Evolutionary conservation across 371 early-diverging fungal genomes (phyloP).

Genomic region (Mortierella sp.): DNA sequence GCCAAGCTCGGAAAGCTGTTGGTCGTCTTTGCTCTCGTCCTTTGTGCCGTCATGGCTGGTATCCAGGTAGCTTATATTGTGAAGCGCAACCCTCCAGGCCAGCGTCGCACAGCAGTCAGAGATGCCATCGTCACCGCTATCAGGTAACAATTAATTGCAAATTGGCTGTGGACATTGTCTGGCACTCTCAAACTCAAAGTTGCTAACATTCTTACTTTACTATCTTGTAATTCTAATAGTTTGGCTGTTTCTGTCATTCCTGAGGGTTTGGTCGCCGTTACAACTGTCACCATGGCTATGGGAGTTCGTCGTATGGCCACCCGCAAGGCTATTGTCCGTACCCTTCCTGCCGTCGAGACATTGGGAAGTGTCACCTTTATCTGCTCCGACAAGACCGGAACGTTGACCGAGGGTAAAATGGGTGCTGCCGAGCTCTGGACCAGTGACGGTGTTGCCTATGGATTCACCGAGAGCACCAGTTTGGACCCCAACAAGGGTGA

Average conservation of each 20-base stretch:
- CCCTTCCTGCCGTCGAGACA: constrained; percentile 90
- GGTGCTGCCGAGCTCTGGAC: constrained; percentile 79
- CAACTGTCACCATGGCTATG: constrained; percentile 88
- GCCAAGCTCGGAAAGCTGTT: constrained; percentile 70
- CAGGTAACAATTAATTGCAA: constrained; percentile 43
- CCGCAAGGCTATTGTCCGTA: constrained; percentile 86
- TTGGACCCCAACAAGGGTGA: constrained; percentile 75
- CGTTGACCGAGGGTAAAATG: constrained; percentile 96
- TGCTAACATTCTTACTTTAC: not conserved
- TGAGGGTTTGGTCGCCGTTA: constrained; percentile 92
- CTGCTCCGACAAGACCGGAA: constrained; percentile 97
- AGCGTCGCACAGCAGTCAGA: constrained; percentile 62
- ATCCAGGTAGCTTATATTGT: constrained; percentile 78
- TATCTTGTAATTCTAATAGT: constrained; percentile 61
- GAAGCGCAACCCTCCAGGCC: not conserved
- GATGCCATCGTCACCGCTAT: constrained; percentile 66
- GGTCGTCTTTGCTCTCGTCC: constrained; percentile 68
- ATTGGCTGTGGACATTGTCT: not conserved
- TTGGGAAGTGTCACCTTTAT: constrained; percentile 93
- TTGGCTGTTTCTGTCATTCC: constrained; percentile 91
- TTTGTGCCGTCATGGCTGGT: constrained; percentile 87
- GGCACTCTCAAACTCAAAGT: constrained; percentile 61
- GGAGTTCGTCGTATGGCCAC: constrained; percentile 91
- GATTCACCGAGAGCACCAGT: constrained; percentile 73
- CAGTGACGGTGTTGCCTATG: constrained; percentile 72